Conservation (phyloP, 2,329 filamentous ascomycete species). For the Beauveria varroae region DNA sequence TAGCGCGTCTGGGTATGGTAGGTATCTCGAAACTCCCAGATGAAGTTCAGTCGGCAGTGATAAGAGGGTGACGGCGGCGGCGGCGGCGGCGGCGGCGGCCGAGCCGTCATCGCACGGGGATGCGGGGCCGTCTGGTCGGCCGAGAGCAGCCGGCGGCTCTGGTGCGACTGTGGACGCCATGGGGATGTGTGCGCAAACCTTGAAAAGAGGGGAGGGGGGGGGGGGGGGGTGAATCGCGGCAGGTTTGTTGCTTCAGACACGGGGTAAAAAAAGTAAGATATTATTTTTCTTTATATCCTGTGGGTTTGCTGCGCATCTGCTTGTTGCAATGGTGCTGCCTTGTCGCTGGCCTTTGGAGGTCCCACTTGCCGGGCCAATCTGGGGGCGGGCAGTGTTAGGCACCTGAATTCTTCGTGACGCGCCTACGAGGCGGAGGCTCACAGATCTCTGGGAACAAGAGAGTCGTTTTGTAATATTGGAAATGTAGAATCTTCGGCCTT, state of each 20-base stretch:
- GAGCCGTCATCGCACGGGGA: too few relatives aligned
- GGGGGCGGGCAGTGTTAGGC: neutral
- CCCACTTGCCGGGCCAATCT: neutral
- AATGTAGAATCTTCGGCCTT: too few relatives aligned
- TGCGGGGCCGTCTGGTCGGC: neutral
- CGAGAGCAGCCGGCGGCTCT: neutral
- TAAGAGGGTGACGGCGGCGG: constrained; percentile 26
- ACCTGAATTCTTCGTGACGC: neutral
- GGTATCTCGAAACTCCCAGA: constrained; percentile 49
- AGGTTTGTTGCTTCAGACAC: too few relatives aligned
- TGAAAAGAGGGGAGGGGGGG: too few relatives aligned
- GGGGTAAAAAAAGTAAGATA: too few relatives aligned
- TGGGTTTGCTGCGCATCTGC: neutral
- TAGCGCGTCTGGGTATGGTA: constrained; percentile 64
- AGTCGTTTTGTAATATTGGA: too few relatives aligned
- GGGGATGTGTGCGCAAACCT: too few relatives aligned
- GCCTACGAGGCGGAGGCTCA: too few relatives aligned
- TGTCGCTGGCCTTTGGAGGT: neutral
- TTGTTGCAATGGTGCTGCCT: constrained; percentile 8
- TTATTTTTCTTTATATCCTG: neutral
- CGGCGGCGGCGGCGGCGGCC: neutral
- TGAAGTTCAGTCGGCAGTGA: constrained; percentile 61
- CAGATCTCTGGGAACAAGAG: too few relatives aligned
- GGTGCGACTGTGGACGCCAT: too few relatives aligned
- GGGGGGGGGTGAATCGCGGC: too few relatives aligned